Evolutionary conservation across 1,284 basidiomycete species (phyloP), one percentile per base, ranked within the genome.

Genomic region (Puccinia polysora): DNA sequence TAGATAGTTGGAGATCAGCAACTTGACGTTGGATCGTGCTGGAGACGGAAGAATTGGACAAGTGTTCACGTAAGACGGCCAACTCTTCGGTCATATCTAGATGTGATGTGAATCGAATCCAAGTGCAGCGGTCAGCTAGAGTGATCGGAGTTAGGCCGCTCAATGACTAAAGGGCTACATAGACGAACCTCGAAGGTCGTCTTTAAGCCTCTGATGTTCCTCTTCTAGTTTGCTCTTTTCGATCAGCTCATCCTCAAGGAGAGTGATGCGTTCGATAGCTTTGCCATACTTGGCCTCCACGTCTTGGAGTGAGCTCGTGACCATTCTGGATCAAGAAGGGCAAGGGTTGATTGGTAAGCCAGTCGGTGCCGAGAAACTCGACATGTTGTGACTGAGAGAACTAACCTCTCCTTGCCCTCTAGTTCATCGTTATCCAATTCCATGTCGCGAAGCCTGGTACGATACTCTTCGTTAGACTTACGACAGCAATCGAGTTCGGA

Each of bases 361-460:
- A 58, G n/a, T 32, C n/a, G 53, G 34, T 56, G 30, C 8, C n/a
- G 10, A 18, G 34, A 56, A 0, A 56, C 6, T 28, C n/a, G n/a
- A n/a, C n/a, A 34, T 34, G 2, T 23, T 36, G 30, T 2, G 5
- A 12, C 25, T 28, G 15, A 28, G n/a, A 30, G 40, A 34, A 59
- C 67, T 30, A 63, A 81, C 79, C 91, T 86, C 78, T 94, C 91
- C 79, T 89, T 93, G 75, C 91, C 83, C 80, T 97, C 93, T 73
- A 97, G 83, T 81, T 96, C 91, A 78, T 97, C 93, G 78, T 96
- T 96, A 43, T 93, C 93, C 86, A 96, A 88, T 81, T 97, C 93
- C 60, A 96, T 83, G 77, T 95, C 91, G 12, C 91, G 86, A 34
- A 58, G 77, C 40, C 52, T 60, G 25, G 75, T 73, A 47, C 77